phyloP scores from a whole-genome alignment of 2,329 filamentous ascomycete species.

The Huntiella moniliformis region DNA sequence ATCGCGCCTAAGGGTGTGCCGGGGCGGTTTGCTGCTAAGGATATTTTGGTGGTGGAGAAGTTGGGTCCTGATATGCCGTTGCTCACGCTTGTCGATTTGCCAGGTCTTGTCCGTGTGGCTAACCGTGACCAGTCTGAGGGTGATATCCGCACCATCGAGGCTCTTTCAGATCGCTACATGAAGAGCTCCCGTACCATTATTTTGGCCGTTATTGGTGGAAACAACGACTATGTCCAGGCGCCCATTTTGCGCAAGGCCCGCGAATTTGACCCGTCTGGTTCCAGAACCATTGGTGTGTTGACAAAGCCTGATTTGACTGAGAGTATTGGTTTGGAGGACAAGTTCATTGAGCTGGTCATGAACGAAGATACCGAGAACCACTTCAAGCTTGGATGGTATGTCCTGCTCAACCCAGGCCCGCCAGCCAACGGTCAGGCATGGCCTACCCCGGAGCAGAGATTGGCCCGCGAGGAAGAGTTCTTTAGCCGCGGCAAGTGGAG shows the following conservation, averaged over 20 bases:
- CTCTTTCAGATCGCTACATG: constrained; percentile 35
- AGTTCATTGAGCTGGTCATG: constrained; percentile 33
- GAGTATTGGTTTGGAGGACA: constrained; percentile 32
- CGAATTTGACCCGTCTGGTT: constrained; percentile 29
- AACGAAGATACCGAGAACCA: constrained; percentile 31
- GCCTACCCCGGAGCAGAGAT: constrained; percentile 24
- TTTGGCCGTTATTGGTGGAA: constrained; percentile 35
- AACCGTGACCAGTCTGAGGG: constrained; percentile 32
- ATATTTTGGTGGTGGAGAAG: constrained; percentile 40
- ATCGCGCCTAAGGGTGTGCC: constrained; percentile 32
- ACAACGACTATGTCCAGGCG: constrained; percentile 35
- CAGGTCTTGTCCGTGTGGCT: constrained; percentile 35
- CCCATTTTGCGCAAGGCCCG: constrained; percentile 32
- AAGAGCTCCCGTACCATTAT: constrained; percentile 36
- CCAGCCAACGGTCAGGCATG: constrained; percentile 25
- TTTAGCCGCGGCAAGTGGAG: constrained; percentile 31
- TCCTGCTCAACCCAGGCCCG: constrained; percentile 30
- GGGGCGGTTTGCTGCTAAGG: constrained; percentile 30
- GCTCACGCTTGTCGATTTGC: constrained; percentile 42
- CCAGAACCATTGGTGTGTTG: constrained; percentile 31
- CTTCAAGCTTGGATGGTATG: constrained; percentile 33
- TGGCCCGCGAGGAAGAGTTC: constrained; percentile 27
- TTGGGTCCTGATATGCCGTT: constrained; percentile 39
- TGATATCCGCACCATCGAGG: constrained; percentile 33
- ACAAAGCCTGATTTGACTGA: constrained; percentile 36